A percentile compares a stretch with the other conserved stretches of the same genome.
These are phyloP conservation scores for Arabidopsis thaliana DNA, from an alignment of 345 rosid species.

Conservation along the genomic window TAIR10.1 NC_003070.9:2757001-2757500, in stretches of 20 bases:
- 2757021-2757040: slow-evolving; percentile 30
- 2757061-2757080: slow-evolving; percentile 9
- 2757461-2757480: slow-evolving; percentile 82
- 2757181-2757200: slow-evolving; percentile 84
- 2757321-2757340: slow-evolving; percentile 60
- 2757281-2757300: slow-evolving; percentile 78
- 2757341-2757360: slow-evolving; percentile 95
- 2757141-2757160: slow-evolving; percentile 92
- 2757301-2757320: slow-evolving; percentile 79
- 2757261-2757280: slow-evolving; percentile 80
- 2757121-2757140: slow-evolving; percentile 52
- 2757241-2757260: slow-evolving; percentile 85
- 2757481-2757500: slow-evolving; percentile 86
- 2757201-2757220: slow-evolving; percentile 72
- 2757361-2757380: slow-evolving; percentile 59
- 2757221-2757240: slow-evolving; percentile 88
- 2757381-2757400: slow-evolving; percentile 44
- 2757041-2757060: slow-evolving; percentile 5
- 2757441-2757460: slow-evolving; percentile 85
- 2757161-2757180: slow-evolving; percentile 95
- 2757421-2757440: slow-evolving; percentile 73
- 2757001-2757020: slow-evolving; percentile 15
- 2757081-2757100: slow-evolving; percentile 15
- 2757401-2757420: slow-evolving; percentile 72
- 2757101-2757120: slow-evolving; percentile 29